phyloP scores from a whole-genome alignment of 2,329 filamentous ascomycete species.

The Cercospora janseana region DNA sequence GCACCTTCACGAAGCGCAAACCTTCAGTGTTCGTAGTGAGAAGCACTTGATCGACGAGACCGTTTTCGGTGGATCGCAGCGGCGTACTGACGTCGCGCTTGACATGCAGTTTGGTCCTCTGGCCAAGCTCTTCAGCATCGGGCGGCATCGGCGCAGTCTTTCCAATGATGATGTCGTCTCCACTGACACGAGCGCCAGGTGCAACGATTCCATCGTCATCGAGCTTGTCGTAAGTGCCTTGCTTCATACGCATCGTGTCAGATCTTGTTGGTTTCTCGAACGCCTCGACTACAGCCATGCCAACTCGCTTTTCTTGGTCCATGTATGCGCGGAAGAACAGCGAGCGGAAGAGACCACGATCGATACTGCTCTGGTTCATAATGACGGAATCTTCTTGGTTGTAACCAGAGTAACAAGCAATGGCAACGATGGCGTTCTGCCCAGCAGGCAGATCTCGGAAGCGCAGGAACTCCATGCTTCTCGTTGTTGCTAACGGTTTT shows the following conservation, averaged over 20 bases:
- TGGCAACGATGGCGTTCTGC: constrained; percentile 97
- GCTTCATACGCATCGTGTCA: constrained; percentile 88
- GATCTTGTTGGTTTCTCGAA: constrained; percentile 92
- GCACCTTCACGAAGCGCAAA: constrained; percentile 93
- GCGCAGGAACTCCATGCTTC: constrained; percentile 97
- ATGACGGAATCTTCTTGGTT: constrained; percentile 99
- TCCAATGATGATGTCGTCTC: constrained; percentile 98
- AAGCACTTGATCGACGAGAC: constrained; percentile 90
- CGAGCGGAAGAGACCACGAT: constrained; percentile 94
- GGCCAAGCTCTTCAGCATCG: constrained; percentile 89
- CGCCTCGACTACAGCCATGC: constrained; percentile 85
- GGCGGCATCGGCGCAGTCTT: constrained; percentile 94
- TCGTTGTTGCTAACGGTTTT: constrained; percentile 91
- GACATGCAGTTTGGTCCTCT: constrained; percentile 82
- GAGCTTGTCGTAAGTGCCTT: constrained; percentile 69
- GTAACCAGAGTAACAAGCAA: constrained; percentile 95
- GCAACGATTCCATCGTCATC: constrained; percentile 94
- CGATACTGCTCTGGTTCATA: constrained; percentile 99
- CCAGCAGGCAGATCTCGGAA: constrained; percentile 96
- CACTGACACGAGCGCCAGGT: constrained; percentile 89
- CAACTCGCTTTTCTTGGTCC: constrained; percentile 93
- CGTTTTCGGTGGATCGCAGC: constrained; percentile 90
- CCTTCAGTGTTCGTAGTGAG: constrained; percentile 94
- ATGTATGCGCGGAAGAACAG: constrained; percentile 97
- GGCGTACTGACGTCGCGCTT: constrained; percentile 96